A percentile compares a stretch with the other conserved stretches of the same genome.
Conservation (phyloP, 1,139 yeast genomes). For the Pichia sp. region DNA sequence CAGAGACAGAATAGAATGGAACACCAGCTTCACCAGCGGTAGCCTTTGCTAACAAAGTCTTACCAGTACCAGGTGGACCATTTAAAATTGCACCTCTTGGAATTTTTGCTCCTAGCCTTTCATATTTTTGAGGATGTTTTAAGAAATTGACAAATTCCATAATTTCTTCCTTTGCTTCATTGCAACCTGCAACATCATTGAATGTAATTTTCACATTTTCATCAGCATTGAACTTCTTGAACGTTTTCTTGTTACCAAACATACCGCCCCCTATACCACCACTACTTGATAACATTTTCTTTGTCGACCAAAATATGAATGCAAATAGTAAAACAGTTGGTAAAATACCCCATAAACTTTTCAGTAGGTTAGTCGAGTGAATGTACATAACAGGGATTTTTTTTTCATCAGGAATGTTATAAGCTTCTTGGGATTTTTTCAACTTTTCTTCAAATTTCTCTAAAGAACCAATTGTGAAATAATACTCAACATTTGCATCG, state of each 20-base stretch:
- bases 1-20: slow-evolving; percentile 90
- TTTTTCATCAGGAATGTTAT: slow-evolving; percentile 51
- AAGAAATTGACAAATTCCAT: slow-evolving; percentile 95
- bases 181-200: slow-evolving; percentile 94
- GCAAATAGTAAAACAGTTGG: slow-evolving; percentile 68
- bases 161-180: slow-evolving; percentile 95
- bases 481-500: slow-evolving; percentile 38
- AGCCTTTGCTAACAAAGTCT: slow-evolving; percentile 93
- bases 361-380: slow-evolving; percentile 53
- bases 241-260: slow-evolving; percentile 45
- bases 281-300: slow-evolving; percentile 46
- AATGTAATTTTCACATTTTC: slow-evolving; percentile 83
- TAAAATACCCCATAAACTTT: slow-evolving; percentile 51
- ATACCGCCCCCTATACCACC: slow-evolving; percentile 48
- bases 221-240: slow-evolving; percentile 87
- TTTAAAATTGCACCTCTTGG: slow-evolving; percentile 96
- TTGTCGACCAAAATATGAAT: slow-evolving; percentile 64
- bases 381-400: slow-evolving; percentile 60
- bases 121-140: slow-evolving; percentile 83
- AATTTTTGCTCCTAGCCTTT: slow-evolving; percentile 88
- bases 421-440: slow-evolving; percentile 53
- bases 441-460: slow-evolving; percentile 67
- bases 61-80: slow-evolving; percentile 99
- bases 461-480: slow-evolving; percentile 67
- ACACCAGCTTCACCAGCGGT: slow-evolving; percentile 99